phyloP scores from a whole-genome alignment of 2,329 filamentous ascomycete genomes.

The Lizonia empirigonia region DNA sequence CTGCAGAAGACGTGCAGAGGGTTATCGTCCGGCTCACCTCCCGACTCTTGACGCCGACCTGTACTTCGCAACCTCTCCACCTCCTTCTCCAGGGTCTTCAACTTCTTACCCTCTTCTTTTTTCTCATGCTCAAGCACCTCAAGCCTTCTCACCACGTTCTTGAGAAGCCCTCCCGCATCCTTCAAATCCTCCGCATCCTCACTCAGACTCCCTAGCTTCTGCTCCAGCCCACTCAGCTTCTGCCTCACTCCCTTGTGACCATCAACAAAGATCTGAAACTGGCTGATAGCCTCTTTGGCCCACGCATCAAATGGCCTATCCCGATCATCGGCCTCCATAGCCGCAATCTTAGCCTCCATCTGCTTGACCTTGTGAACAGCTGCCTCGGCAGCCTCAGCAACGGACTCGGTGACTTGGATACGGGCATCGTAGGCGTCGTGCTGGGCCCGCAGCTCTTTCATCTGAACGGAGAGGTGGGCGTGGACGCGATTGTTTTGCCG shows the following conservation, averaged over 20 bases:
- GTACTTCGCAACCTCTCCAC: conserved; percentile 5
- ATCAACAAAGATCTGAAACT: conserved; percentile 21
- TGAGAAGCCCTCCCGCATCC: conserved; percentile 6
- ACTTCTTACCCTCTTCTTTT: conserved; percentile 12
- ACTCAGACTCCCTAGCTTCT: conserved; percentile 5
- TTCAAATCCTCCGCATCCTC: conserved; percentile 18
- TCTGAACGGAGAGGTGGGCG: conserved; percentile 40
- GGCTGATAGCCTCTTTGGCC: conserved; percentile 21
- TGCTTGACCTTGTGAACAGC: conserved; percentile 20
- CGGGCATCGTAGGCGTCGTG: conserved; percentile 26
- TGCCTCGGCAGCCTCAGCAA: conserved; percentile 22
- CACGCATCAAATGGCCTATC: conserved; percentile 30
- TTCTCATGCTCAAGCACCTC: conserved; percentile 20
- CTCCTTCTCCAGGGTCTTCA: conserved; percentile 19
- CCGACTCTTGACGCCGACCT: not conserved
- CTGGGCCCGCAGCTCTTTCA: conserved; percentile 43
- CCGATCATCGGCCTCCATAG: conserved; percentile 31
- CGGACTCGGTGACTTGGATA: conserved; percentile 28
- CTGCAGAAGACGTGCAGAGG: conserved; percentile 9
- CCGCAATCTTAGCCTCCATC: conserved; percentile 29
- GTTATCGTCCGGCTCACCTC: not conserved
- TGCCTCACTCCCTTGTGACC: conserved; percentile 23
- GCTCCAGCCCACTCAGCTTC: conserved; percentile 26
- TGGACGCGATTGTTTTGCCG: conserved; percentile 50
- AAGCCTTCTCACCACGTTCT: conserved; percentile 14